Evolutionary conservation across 805 yeast species (phyloP), one percentile per base, ranked within the genome.

Genomic region (Maudiozyma turicensis): DNA sequence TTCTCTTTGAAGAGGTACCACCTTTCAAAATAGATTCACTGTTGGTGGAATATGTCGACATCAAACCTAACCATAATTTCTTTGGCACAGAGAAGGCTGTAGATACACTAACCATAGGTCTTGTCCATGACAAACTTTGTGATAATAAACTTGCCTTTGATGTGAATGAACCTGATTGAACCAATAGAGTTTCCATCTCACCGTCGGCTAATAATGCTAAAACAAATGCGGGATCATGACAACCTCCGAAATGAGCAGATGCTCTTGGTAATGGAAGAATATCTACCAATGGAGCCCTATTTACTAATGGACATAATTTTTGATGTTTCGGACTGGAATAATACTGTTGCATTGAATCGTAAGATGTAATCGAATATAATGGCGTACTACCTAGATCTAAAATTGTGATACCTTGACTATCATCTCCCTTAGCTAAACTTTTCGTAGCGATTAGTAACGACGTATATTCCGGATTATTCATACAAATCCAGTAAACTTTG

Each of bases 311-410:
- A 45, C 81, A 68, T 8, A 78, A 68, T 50, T 73, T 73, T 52
- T 79, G 83, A 41, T 76, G 73, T 45, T 69, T 73, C 2, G 84
- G 84, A 29, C 69, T 72, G 0, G 83, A 72, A 64, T 88, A 93
- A 60, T 80, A 88, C 46, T 76, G 76, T 14, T 85, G 84, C 85
- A 89, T 93, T 46, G 81, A 80, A 8, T 82, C 84, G 65, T 88
- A 86, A 0, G 96, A 84, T 0, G 96, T 85, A 50, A 91, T 67
- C 2, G 89, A 75, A 56, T 87, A 86, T 46, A 80, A 77, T 28
- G 95, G 84, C 11, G 95, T 85, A 41, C 73, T 72, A 3, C 96
- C 96, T 57, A 88, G 83, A 53, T 87, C 86, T 52, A 90, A 69
- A 47, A 82, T 69, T 0, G 78, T 74, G 8, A 84, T 54, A 6